Base-by-base conservation (phyloP, 2,329 filamentous ascomycete genomes). In the Cordyceps militaris region DNA sequence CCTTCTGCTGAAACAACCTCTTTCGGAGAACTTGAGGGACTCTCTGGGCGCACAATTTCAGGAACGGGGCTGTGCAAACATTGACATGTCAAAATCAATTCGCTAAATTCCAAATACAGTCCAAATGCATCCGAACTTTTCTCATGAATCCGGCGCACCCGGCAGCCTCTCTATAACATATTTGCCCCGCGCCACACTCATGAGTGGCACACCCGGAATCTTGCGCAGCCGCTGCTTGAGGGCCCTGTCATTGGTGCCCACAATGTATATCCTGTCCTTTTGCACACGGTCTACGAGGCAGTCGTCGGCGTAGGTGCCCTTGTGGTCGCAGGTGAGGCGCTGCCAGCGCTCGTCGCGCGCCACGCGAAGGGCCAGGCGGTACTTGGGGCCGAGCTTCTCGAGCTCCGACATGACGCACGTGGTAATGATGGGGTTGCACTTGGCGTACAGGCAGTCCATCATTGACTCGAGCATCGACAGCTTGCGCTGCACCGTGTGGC, bases 361-460 rank as follows among this genome's bases (percentile, higher is more conserved):
- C 55, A 97, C 91, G 14, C 88, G 79, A 58, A 96, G 73, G 1
- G 93, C 92, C 57, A 97, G 84, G 8, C 92, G 79, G 75, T 96
- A 99, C 69, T 94, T 94, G 3, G 84, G 83, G 0, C 93, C 92
- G 10, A 97, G 79, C 70, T 96, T 96, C 70, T 96, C 91, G 62
- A 97, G 74, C 71, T 96, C 91, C 57, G 86, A 87, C 81, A 92
- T 86, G 64, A 86, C 86, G 75, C 88, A 80, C 60, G 68, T 77
- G 2, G 91, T 96, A 63, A 97, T 91, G 63, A 94, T 87, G 19
- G 91, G 91, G 23, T 86, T 90, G 70, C 89, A 94, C 67, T 95
- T 95, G 19, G 93, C 93, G 70, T 92, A 96, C 4, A 99, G 80
- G 56, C 89, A 88, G 71, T 97, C 91, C 90, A 97, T 96, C 78